These are phyloP conservation scores for Malus fusca DNA, from an alignment of 306 rosid genomes.

Conservation along the genomic window DNA sequence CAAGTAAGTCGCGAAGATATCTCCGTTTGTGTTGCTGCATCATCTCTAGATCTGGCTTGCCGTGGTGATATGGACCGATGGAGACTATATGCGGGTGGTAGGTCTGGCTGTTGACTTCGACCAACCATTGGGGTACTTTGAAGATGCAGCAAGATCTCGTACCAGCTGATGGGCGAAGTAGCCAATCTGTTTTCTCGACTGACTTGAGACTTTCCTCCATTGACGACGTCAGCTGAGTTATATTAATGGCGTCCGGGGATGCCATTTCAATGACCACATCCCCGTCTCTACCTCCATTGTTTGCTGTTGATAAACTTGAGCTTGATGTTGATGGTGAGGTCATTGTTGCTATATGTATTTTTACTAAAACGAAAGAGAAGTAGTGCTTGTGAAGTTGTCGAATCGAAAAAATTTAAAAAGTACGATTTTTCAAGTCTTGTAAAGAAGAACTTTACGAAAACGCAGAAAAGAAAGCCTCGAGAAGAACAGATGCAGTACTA, in stretches of 20 bases:
- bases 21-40: conserved; percentile 51
- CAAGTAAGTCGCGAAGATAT: conserved; percentile 25
- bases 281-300: too few species aligned
- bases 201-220: background rate
- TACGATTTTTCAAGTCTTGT: too few species aligned
- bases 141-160: conserved; percentile 33
- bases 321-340: too few species aligned
- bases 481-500: too few species aligned
- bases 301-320: too few species aligned
- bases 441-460: too few species aligned
- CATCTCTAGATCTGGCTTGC: conserved; percentile 26
- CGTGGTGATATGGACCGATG: conserved; percentile 53
- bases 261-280: too few species aligned
- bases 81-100: conserved; percentile 52
- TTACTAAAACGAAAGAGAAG: too few species aligned
- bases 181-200: background rate
- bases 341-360: background rate
- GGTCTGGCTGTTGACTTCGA: conserved; percentile 26
- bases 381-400: too few species aligned
- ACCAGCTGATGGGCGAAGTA: background rate
- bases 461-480: too few species aligned
- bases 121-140: conserved; percentile 34
- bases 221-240: background rate
- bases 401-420: too few species aligned
- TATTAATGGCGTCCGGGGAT: too few species aligned